Evolutionary conservation across 78 protist species (phyloP), one percentile per base, ranked within the genome.

Genomic region (Polysphondylium violaceum): DNA sequence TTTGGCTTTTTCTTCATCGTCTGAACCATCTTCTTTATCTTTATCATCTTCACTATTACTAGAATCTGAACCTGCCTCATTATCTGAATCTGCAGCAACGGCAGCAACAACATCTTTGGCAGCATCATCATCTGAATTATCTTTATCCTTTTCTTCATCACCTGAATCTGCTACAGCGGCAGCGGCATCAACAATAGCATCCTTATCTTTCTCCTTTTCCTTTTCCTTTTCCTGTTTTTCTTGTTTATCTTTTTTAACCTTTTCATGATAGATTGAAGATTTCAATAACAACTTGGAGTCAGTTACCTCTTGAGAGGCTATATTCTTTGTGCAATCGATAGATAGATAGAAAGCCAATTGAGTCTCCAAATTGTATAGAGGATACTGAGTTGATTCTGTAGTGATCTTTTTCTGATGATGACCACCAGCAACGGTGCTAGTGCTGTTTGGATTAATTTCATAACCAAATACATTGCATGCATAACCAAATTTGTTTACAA

Each of bases 271-370:
- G 31, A 17, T 38, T 35, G 16, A 63, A 25, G 27, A 35, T 63
- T 35, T 65, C 40, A 65, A 38, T 27, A 38, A 65, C 12, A 11
- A 65, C n/a, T 7, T 44, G 68, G 55, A 31, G 69, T 50, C 12
- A 16, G 55, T 50, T 12, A 9, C 12, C 12, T 9, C 12, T 50
- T 9, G 55, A 50, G n/a, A n/a, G n/a, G n/a, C n/a, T n/a, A n/a
- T n/a, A n/a, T n/a, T n/a, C n/a, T n/a, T n/a, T n/a, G n/a, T 65
- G 33, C 55, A 65, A 38, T 17, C 2, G 23, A 38, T 38, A 38
- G 73, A 21, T 16, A 68, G 50, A 55, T 64, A 81, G 65, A 67
- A 67, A 23, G 89, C 73, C 25, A 81, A 38, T 35, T 64, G 89
- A 38, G 56, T 44, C 23, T 81, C 89, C 8, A 81, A 38, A 19